Base-by-base conservation (phyloP, 2,329 filamentous ascomycete species). In the Hypoxylon sp. region DNA sequence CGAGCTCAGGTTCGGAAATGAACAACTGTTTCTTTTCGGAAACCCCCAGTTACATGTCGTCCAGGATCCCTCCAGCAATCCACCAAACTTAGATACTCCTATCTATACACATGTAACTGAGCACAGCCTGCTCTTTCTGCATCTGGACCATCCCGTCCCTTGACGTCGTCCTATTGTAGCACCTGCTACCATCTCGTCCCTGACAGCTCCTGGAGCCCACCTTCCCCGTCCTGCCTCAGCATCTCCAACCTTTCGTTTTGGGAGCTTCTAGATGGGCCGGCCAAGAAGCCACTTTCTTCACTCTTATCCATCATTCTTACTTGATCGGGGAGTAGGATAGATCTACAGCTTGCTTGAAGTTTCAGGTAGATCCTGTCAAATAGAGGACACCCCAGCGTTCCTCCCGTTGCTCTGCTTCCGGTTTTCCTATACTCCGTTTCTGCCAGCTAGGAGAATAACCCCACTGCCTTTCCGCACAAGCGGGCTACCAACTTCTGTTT, bases 81-180 rank as follows among this genome's bases (percentile, higher is more conserved):
- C 61, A 59, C 53, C 48, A 60, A 64, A 63, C 66, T 67, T 61
- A 66, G 60, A 64, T 58, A 62, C 57, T 60, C 44, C 55, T 9
- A 6, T 57, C 54, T 62, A 60, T 49, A 49, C 66, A 68, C 54
- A 69, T 69, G 67, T 65, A 62, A 59, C 60, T 51, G 54, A 59
- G 59, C 67, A 70, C 61, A 67, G 64, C 65, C 64, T 62, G 64
- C 52, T 57, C 63, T 51, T 51, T 51, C 47, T 57, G 45, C 32
- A 41, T 44, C 55, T 53, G 51, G 50, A 47, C 50, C 51, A 46
- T 34, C 43, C 57, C 56, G 46, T 57, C 51, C 45, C 46, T 46
- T 44, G 35, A 29, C 41, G 45, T 40, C 38, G 46, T 51, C 27
- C 21, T 51, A 17, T 51, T 19, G 45, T 25, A 27, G 4, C 17